These are phyloP conservation scores for Boletus reticulatus DNA, from an alignment of 768 basidiomycete species.

Conservation along the genomic window DNA sequence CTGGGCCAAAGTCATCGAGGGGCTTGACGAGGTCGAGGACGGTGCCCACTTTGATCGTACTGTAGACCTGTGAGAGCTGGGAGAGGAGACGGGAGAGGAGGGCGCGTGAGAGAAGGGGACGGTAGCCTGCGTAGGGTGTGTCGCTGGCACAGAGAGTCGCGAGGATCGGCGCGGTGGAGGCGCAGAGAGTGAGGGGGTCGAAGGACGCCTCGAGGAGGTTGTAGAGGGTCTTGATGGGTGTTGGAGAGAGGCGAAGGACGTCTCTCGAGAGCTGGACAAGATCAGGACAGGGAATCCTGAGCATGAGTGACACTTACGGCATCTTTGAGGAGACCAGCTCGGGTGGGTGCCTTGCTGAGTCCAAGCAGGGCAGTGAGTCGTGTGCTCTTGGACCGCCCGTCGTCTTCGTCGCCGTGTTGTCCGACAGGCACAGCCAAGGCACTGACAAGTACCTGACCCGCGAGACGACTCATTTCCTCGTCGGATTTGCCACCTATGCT, in stretches of 20 bases:
- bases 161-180: slow-evolving; percentile 76
- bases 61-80: slow-evolving; percentile 92
- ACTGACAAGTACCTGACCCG: slow-evolving; percentile 88
- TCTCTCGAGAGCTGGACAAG: slow-evolving; percentile 71
- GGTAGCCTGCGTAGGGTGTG: slow-evolving; percentile 70
- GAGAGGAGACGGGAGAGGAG: slow-evolving; percentile 87
- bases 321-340: slow-evolving; percentile 81
- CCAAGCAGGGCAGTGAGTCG: slow-evolving; percentile 85
- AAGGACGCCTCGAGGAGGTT: slow-evolving; percentile 89
- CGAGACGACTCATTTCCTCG: slow-evolving; percentile 78
- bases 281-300: background rate
- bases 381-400: slow-evolving; percentile 64
- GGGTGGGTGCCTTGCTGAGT: slow-evolving; percentile 78
- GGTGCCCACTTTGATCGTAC: slow-evolving; percentile 75
- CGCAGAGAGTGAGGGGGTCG: slow-evolving; percentile 85
- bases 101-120: slow-evolving; percentile 87
- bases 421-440: slow-evolving; percentile 92
- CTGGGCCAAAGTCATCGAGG: slow-evolving; percentile 57
- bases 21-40: slow-evolving; percentile 80
- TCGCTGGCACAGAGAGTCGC: slow-evolving; percentile 45
- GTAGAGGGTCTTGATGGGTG: slow-evolving; percentile 75
- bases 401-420: slow-evolving; percentile 48
- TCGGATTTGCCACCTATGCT: slow-evolving; percentile 70
- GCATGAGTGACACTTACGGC: slow-evolving; percentile 56
- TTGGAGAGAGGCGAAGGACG: slow-evolving; percentile 76